These are phyloP conservation scores for Murraya paniculata DNA, from an alignment of 345 rosid species.

Conservation along the genomic window DNA sequence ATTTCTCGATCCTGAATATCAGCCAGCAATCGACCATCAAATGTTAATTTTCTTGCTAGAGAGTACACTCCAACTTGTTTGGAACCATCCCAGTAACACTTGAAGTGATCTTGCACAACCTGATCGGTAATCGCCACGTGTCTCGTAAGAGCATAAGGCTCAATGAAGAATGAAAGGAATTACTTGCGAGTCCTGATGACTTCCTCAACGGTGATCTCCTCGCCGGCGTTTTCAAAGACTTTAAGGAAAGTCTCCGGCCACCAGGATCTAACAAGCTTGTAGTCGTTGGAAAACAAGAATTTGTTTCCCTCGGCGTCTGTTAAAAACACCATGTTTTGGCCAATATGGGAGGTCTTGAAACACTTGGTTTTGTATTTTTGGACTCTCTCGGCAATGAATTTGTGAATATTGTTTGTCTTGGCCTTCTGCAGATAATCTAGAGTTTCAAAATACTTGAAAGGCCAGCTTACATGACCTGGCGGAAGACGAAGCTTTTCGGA, in stretches of 20 bases:
- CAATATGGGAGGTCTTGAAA: neutral
- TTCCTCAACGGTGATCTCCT: neutral
- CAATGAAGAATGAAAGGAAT: neutral
- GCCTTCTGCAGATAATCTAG: neutral
- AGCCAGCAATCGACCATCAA: neutral
- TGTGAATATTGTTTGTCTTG: neutral
- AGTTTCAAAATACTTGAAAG: neutral
- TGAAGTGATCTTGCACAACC: neutral
- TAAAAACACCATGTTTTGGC: neutral
- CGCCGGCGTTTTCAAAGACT: neutral
- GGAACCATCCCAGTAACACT: neutral
- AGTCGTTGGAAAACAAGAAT: neutral
- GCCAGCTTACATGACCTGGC: neutral
- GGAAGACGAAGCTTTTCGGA: neutral
- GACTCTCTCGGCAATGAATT: neutral
- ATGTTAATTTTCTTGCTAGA: neutral
- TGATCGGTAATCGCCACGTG: neutral
- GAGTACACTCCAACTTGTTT: neutral
- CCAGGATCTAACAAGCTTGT: neutral
- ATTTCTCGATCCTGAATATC: neutral
- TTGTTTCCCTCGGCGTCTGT: neutral
- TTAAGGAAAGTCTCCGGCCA: neutral
- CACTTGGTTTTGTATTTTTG: neutral
- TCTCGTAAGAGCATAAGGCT: neutral
- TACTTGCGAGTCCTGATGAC: neutral